A percentile compares a stretch with the other conserved stretches of the same genome.
These are phyloP conservation scores for Pseudogymnoascus sp. DNA, from an alignment of 2,329 filamentous ascomycete species.

Conservation along the genomic window DNA sequence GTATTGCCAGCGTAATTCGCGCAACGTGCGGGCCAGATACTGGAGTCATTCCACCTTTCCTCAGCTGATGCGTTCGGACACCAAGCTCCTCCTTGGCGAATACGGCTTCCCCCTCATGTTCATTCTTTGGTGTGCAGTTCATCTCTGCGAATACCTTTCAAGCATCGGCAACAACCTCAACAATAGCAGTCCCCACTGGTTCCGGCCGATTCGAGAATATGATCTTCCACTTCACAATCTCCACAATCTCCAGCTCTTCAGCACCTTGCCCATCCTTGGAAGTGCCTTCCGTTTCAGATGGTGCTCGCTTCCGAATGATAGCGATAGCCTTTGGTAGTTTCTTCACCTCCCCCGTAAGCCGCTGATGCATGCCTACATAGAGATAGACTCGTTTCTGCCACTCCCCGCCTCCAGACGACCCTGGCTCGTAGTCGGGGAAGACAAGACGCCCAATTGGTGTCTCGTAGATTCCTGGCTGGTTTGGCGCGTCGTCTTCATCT, in stretches of 20 bases:
- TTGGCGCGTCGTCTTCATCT: constrained; percentile 28
- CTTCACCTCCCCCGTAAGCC: constrained; percentile 83
- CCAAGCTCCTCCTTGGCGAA: background rate
- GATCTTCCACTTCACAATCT: constrained; percentile 81
- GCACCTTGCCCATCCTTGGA: constrained; percentile 23
- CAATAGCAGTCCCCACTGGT: constrained; percentile 53
- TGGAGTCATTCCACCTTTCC: background rate
- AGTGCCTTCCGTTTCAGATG: constrained; percentile 8
- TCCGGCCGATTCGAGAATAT: constrained; percentile 79
- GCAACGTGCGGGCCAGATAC: too few relatives aligned
- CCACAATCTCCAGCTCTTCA: constrained; percentile 69
- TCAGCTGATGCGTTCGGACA: background rate
- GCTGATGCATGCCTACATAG: constrained; percentile 82
- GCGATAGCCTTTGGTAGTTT: constrained; percentile 73
- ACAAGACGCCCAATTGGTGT: constrained; percentile 64
- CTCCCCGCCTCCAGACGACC: constrained; percentile 46
- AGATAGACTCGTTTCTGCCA: constrained; percentile 92
- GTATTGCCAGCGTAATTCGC: background rate
- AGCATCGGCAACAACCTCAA: background rate
- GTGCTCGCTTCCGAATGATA: constrained; percentile 55
- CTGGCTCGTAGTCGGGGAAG: constrained; percentile 66
- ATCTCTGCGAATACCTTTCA: background rate
- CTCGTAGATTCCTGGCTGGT: constrained; percentile 27
- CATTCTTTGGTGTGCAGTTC: background rate
- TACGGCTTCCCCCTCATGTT: too few relatives aligned